Evolutionary conservation across 805 yeast genomes (phyloP).

Genomic region (Lipomyces japonicus): DNA sequence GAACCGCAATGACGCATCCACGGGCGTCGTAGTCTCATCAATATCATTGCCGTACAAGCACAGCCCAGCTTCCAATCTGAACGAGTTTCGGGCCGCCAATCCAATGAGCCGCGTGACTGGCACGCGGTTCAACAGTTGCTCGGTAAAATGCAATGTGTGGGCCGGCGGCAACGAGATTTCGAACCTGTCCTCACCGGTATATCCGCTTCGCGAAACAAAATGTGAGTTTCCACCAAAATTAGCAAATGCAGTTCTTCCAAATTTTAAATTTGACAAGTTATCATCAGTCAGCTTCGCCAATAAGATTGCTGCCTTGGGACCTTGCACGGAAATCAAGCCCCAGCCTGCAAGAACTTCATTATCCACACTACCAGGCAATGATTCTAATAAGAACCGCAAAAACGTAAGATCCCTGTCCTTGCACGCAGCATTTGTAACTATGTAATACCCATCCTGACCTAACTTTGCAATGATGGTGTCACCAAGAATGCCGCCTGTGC

Average conservation of each 20-base stretch:
- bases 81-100: slow-evolving; percentile 95
- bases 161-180: slow-evolving; percentile 47
- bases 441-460: slow-evolving; percentile 63
- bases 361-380: slow-evolving; percentile 27
- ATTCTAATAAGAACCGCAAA: slow-evolving; percentile 42
- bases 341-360: slow-evolving; percentile 53
- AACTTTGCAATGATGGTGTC: slow-evolving; percentile 87
- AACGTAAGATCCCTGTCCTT: slow-evolving; percentile 73
- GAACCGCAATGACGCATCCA: slow-evolving; percentile 89
- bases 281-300: slow-evolving; percentile 60
- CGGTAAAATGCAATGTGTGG: slow-evolving; percentile 56
- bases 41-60: slow-evolving; percentile 94
- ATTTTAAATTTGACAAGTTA: slow-evolving; percentile 59
- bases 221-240: slow-evolving; percentile 34
- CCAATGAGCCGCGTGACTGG: slow-evolving; percentile 78
- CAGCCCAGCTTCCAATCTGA: slow-evolving; percentile 97
- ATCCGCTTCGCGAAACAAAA: slow-evolving; percentile 92
- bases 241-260: slow-evolving; percentile 49
- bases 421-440: slow-evolving; percentile 96
- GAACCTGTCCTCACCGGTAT: slow-evolving; percentile 98
- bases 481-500: slow-evolving; percentile 86
- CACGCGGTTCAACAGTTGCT: slow-evolving; percentile 52
- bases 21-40: slow-evolving; percentile 73
- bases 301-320: slow-evolving; percentile 73
- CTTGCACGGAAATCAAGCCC: slow-evolving; percentile 85